These are phyloP conservation scores for Hermanozyma aechmeae DNA, from an alignment of 805 yeast species.

Conservation along the genomic window DNA sequence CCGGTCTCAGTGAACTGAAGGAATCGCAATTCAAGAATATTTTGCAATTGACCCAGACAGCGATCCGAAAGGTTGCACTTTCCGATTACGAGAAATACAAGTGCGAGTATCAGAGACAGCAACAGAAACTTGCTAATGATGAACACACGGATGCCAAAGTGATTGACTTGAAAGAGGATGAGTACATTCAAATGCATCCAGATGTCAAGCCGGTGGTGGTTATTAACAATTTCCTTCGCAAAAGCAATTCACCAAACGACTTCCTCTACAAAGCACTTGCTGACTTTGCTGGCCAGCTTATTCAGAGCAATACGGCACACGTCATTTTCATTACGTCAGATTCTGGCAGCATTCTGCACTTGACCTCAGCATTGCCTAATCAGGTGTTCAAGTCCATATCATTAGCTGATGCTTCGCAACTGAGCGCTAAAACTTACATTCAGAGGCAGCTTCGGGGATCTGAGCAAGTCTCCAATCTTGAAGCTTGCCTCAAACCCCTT, in stretches of 20 bases:
- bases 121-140: slow-evolving; percentile 3
- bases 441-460: slow-evolving; percentile 37
- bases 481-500: slow-evolving; percentile 55
- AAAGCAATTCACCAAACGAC: slow-evolving; percentile 39
- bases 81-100: slow-evolving; percentile 21
- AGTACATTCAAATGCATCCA: slow-evolving; percentile 76
- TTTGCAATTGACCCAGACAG: slow-evolving; percentile 60
- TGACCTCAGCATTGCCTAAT: slow-evolving; percentile 71
- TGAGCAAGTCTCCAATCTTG: slow-evolving; percentile 30
- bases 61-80: slow-evolving; percentile 56
- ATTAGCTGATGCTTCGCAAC: slow-evolving; percentile 72
- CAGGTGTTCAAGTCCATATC: slow-evolving; percentile 72
- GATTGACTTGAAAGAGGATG: slow-evolving; percentile 58
- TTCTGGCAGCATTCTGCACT: slow-evolving; percentile 59
- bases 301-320: slow-evolving; percentile 76
- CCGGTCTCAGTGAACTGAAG: slow-evolving; percentile 76
- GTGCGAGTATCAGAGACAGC: slow-evolving; percentile 12
- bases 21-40: slow-evolving; percentile 78
- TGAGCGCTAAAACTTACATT: slow-evolving; percentile 65
- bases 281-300: slow-evolving; percentile 79
- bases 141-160: slow-evolving; percentile 11
- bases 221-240: slow-evolving; percentile 60
- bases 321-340: slow-evolving; percentile 85
- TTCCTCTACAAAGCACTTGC: slow-evolving; percentile 68
- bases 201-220: slow-evolving; percentile 80